phyloP scores from a whole-genome alignment of 495 filamentous ascomycete species.

The Poronia punctata region DNA sequence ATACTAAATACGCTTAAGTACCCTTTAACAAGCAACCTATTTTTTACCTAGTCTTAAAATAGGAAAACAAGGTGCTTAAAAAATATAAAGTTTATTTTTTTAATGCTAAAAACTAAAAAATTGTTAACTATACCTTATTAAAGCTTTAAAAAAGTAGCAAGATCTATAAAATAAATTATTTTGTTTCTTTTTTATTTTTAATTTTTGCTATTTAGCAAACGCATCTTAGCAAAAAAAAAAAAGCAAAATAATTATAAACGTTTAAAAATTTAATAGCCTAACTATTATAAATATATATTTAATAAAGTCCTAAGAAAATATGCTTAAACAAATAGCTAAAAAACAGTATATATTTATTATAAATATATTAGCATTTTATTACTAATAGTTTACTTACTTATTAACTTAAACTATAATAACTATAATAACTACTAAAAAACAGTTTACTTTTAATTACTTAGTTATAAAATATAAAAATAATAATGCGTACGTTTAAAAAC shows the following conservation, averaged over 20 bases:
- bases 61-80: constrained; percentile 1
- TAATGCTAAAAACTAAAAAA: not conserved
- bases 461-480: not conserved
- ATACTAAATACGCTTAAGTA: not conserved
- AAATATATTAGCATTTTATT: too few species aligned
- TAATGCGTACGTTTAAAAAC: constrained; percentile 1
- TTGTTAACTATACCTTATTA: too few species aligned
- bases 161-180: not conserved
- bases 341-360: constrained; percentile 1
- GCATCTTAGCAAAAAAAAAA: constrained; percentile 1
- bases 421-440: not conserved
- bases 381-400: too few species aligned
- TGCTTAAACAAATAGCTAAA: not conserved
- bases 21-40: not conserved
- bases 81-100: constrained; percentile 1
- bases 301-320: constrained; percentile 7
- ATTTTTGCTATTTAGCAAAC: not conserved
- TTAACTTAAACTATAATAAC: too few species aligned
- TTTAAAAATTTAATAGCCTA: constrained; percentile 8
- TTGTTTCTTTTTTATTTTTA: not conserved
- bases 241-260: constrained; percentile 4
- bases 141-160: not conserved
- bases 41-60: not conserved
- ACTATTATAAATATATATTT: constrained; percentile 9
- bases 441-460: not conserved